phyloP scores from a whole-genome alignment of 2,329 filamentous ascomycete species.

The Sporothrix brasiliensis region DNA sequence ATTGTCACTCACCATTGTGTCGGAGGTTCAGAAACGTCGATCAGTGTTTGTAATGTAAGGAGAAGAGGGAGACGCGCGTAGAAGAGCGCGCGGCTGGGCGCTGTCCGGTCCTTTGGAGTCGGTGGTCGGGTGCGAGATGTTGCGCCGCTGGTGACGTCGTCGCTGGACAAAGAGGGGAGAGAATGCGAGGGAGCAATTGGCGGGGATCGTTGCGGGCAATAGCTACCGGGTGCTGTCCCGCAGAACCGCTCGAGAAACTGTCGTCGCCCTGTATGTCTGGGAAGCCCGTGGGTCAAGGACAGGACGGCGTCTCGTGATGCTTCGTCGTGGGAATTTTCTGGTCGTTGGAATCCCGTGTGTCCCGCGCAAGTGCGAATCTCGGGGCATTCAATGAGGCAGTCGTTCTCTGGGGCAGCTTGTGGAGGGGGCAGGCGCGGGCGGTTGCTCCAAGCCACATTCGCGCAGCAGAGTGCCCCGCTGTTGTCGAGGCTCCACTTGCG shows the following conservation, averaged over 20 bases:
- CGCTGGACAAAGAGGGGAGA: neutral
- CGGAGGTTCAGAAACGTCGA: neutral
- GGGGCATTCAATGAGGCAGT: slow-evolving; percentile 16
- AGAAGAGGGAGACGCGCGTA: neutral
- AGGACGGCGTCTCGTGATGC: neutral
- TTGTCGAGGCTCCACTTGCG: neutral
- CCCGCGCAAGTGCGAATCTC: slow-evolving; percentile 16
- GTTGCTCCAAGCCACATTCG: slow-evolving; percentile 12
- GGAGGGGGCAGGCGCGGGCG: slow-evolving; percentile 5
- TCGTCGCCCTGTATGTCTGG: neutral
- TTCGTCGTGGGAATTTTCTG: neutral
- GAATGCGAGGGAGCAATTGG: neutral
- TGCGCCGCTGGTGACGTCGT: slow-evolving; percentile 20
- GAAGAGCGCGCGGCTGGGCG: neutral
- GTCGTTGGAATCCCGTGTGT: slow-evolving; percentile 5
- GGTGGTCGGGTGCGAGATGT: neutral
- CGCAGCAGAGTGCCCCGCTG: neutral
- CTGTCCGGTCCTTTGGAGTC: neutral
- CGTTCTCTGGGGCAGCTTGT: slow-evolving; percentile 2
- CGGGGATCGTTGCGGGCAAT: neutral
- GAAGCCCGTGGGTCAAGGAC: neutral
- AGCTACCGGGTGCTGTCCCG: slow-evolving; percentile 21
- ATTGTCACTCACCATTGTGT: slow-evolving; percentile 20
- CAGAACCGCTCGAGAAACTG: slow-evolving; percentile 18
- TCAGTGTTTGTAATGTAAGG: neutral